Conservation (phyloP, 2,329 filamentous ascomycete species). For the Colletotrichum tropicale region DNA sequence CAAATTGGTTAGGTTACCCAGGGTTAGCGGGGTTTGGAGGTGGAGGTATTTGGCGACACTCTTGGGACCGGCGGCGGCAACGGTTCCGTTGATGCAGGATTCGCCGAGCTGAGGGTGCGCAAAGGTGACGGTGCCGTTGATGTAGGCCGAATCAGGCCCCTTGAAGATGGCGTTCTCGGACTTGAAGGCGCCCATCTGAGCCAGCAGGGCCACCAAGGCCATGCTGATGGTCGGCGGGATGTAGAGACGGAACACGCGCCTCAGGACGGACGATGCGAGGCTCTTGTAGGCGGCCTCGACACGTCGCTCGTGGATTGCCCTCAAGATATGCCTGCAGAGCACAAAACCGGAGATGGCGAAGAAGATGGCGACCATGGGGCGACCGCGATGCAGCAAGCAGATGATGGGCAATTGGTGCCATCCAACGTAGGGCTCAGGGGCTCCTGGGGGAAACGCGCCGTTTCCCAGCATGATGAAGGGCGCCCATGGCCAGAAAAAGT, state of each 20-base stretch:
- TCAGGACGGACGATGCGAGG: slow-evolving; percentile 40
- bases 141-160: slow-evolving; percentile 41
- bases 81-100: slow-evolving; percentile 31
- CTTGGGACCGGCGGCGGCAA: slow-evolving; percentile 26
- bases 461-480: slow-evolving; percentile 43
- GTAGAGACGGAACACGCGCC: slow-evolving; percentile 43
- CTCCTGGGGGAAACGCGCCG: slow-evolving; percentile 37
- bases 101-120: slow-evolving; percentile 19
- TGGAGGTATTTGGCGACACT: slow-evolving; percentile 33
- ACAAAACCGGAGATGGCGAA: slow-evolving; percentile 49
- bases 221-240: slow-evolving; percentile 45
- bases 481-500: slow-evolving; percentile 46
- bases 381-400: slow-evolving; percentile 42
- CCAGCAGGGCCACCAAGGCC: slow-evolving; percentile 41
- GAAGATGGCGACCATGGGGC: slow-evolving; percentile 47
- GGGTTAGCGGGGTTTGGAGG: slow-evolving; percentile 28
- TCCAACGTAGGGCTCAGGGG: slow-evolving; percentile 36
- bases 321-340: slow-evolving; percentile 40
- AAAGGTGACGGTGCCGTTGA: slow-evolving; percentile 40
- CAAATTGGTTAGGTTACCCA: slow-evolving; percentile 33
- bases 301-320: slow-evolving; percentile 39
- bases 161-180: slow-evolving; percentile 38
- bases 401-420: slow-evolving; percentile 41
- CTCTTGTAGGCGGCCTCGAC: slow-evolving; percentile 38
- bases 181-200: slow-evolving; percentile 40